Evolutionary conservation across 495 filamentous ascomycete species (phyloP).

Genomic region (Daldinia vernicosa): DNA sequence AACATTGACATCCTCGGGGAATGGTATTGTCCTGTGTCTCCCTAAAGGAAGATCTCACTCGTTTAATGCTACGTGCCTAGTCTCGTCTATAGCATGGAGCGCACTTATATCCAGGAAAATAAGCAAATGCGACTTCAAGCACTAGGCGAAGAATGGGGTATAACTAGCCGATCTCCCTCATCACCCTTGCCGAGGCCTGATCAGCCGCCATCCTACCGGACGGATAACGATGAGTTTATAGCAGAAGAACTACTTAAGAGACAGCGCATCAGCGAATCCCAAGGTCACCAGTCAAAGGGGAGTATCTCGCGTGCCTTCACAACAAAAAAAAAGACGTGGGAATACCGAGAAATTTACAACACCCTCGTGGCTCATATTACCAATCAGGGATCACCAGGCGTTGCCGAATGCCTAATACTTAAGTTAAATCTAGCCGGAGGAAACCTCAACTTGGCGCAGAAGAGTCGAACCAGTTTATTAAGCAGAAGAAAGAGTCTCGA

Average conservation of each 20-base stretch:
- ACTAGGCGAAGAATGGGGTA: conserved; percentile 50
- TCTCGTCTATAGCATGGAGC: conserved; percentile 34
- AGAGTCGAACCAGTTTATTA: conserved; percentile 53
- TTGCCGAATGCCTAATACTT: conserved; percentile 57
- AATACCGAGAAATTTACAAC: conserved; percentile 57
- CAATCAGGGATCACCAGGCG: conserved; percentile 53
- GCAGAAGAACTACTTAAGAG: conserved; percentile 58
- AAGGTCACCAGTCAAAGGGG: conserved; percentile 48
- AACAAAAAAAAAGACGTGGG: conserved; percentile 57
- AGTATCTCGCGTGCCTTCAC: conserved; percentile 55
- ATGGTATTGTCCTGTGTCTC: background rate
- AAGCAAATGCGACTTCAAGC: conserved; percentile 49
- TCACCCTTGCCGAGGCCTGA: conserved; percentile 39
- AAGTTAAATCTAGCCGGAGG: conserved; percentile 55
- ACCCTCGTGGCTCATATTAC: conserved; percentile 53
- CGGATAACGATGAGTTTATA: conserved; percentile 51
- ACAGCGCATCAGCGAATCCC: conserved; percentile 45
- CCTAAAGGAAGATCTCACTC: background rate
- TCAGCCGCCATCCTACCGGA: conserved; percentile 44
- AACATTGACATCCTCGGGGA: background rate
- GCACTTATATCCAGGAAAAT: conserved; percentile 38
- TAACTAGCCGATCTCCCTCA: conserved; percentile 40
- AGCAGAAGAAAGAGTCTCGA: conserved; percentile 57
- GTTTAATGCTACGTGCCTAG: conserved; percentile 24
- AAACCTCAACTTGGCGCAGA: conserved; percentile 53